phyloP scores from a whole-genome alignment of 345 rosid genomes.

The Populus davidiana region DNA sequence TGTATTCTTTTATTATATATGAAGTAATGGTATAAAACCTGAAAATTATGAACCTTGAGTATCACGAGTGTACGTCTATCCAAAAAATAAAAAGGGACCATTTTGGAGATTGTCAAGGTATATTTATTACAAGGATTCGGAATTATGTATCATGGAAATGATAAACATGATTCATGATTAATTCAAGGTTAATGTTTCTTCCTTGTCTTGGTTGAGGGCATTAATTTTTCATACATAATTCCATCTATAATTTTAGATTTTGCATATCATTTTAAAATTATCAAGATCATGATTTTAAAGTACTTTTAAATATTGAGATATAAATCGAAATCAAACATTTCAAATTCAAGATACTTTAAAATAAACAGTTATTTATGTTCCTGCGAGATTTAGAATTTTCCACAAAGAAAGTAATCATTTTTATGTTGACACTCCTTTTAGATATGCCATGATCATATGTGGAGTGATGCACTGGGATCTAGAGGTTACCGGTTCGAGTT shows the following conservation, averaged over 20 bases:
- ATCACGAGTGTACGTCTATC: no score
- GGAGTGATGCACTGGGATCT: constrained; percentile 88
- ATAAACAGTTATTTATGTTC: background rate
- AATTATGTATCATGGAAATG: background rate
- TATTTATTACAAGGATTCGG: background rate
- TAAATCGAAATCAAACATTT: no score
- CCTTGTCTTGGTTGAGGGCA: background rate
- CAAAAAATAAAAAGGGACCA: constrained; percentile 23
- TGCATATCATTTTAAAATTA: background rate
- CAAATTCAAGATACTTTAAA: background rate
- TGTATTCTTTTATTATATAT: no score
- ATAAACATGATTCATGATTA: background rate
- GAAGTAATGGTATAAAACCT: no score
- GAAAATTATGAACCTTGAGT: no score
- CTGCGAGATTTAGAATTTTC: no score
- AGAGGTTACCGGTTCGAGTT: no score
- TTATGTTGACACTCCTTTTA: constrained; percentile 10
- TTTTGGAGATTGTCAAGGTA: constrained; percentile 73
- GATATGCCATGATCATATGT: constrained; percentile 88
- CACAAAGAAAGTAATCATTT: background rate
- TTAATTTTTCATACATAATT: background rate
- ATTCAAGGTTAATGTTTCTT: background rate
- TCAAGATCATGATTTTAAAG: background rate
- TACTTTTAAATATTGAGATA: background rate
- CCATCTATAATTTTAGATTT: background rate